These are phyloP conservation scores for Sporobolomyces roseus DNA, from an alignment of 768 basidiomycete species.

Conservation along the genomic window DNA sequence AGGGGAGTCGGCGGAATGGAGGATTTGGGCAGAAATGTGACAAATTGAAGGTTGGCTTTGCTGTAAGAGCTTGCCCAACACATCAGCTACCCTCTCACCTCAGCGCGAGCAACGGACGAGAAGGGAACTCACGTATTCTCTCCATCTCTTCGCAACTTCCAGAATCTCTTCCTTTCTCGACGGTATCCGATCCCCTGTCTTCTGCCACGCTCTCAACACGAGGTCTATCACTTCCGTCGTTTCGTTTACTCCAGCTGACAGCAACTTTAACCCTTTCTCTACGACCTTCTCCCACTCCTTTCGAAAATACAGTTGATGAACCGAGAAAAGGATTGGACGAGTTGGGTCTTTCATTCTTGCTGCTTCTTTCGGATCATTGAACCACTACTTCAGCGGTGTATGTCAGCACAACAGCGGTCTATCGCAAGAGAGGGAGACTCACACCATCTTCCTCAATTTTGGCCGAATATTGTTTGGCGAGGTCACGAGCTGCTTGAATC, in stretches of 20 bases:
- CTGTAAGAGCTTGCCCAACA: neutral
- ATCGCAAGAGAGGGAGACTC: neutral
- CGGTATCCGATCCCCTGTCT: neutral
- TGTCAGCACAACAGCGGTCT: neutral
- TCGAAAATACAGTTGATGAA: conserved; percentile 12
- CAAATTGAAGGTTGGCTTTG: conserved; percentile 11
- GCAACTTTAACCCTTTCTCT: neutral
- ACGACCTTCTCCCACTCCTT: neutral
- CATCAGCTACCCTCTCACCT: neutral
- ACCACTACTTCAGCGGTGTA: neutral
- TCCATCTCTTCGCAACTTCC: conserved; percentile 7
- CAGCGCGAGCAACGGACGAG: too few species aligned
- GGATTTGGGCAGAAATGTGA: conserved; percentile 11
- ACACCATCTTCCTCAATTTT: conserved; percentile 9
- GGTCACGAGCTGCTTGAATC: neutral
- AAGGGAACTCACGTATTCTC: neutral
- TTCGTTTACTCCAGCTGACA: neutral
- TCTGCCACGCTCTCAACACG: conserved; percentile 10
- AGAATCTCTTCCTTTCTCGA: neutral
- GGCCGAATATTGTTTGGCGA: conserved; percentile 12
- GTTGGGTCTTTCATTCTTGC: conserved; percentile 2
- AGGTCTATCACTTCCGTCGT: conserved; percentile 1
- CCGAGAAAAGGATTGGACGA: neutral
- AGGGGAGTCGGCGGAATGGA: neutral
- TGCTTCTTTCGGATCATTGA: neutral